Percentiles rank a stretch among this genome's conserved stretches.
phyloP scores from a whole-genome alignment of 2,329 filamentous ascomycete species.

The Herpotrichia juniperi region DNA sequence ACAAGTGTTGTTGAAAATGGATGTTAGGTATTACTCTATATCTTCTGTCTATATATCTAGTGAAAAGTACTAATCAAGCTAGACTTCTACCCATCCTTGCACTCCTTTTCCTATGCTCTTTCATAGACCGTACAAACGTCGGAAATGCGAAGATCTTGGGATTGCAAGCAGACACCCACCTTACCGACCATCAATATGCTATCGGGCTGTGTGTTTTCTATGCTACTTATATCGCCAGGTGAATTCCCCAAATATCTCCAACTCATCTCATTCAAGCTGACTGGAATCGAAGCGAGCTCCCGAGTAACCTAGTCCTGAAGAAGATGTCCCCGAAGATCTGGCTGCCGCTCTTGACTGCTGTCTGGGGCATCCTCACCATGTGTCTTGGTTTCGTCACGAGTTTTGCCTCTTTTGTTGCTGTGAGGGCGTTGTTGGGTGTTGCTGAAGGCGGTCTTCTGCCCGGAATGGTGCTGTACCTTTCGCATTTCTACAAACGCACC shows the following conservation, averaged over 20 bases:
- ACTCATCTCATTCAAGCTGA: neutral
- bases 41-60: constrained; percentile 2
- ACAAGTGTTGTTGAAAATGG: constrained; percentile 60
- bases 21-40: constrained; percentile 53
- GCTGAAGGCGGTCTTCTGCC: constrained; percentile 70
- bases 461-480: constrained; percentile 71
- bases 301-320: constrained; percentile 69
- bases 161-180: constrained; percentile 60
- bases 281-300: constrained; percentile 58
- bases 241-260: constrained; percentile 17
- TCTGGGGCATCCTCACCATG: constrained; percentile 66
- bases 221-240: constrained; percentile 67
- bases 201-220: constrained; percentile 70
- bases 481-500: constrained; percentile 64
- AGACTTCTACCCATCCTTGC: constrained; percentile 69
- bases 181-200: constrained; percentile 68
- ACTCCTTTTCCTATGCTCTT: constrained; percentile 69
- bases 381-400: constrained; percentile 61
- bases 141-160: constrained; percentile 72
- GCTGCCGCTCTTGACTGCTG: constrained; percentile 62
- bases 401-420: constrained; percentile 64
- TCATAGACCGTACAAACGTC: constrained; percentile 73
- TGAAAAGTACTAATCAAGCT: constrained; percentile 2
- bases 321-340: constrained; percentile 65
- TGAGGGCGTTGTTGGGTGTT: constrained; percentile 66